Evolutionary conservation across 768 basidiomycete genomes (phyloP), one percentile per base, ranked within the genome.

Genomic region (Phaeolepiota aurea): DNA sequence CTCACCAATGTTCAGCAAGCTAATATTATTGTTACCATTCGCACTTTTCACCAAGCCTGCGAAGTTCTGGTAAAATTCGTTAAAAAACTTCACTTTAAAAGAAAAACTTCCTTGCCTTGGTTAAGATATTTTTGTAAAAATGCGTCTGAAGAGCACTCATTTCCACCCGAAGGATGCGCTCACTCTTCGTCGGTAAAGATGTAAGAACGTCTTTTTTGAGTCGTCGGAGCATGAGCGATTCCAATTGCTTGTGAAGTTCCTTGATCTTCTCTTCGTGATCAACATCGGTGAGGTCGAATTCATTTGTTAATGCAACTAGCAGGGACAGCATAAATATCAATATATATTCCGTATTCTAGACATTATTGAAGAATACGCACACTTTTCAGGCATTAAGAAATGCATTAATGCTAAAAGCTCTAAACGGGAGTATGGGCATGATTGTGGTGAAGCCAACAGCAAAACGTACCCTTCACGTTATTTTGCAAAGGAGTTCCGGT

Each of bases 401-500:
- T 98, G 96, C 94, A 98, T 98, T 59, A 98, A 66, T 5, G 96
- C 90, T 31, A 98, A 70, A 23, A 99, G 66, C 61, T 99, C 96
- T 96, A 54, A 4, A 40, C 34, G 39, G 23, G 18, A 49, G 31
- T 12, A 38, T 25, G 15, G 19, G 25, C 31, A n/a, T 14, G 32
- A 39, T 41, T 3, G 19, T 32, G n/a, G 15, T 10, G 15, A 5
- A 41, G 18, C 5, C 16, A 28, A 15, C 33, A 43, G 22, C 42
- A 35, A 40, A 20, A 54, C 69, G 32, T 51, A 91, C 93, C 93
- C 71, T 91, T 97, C 52, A 99, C 94, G 56, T 96, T 99, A 67
- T 99, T 99, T 61, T 99, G 96, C 41, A 99, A 68, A 18, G 96
- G 96, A 2, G 96, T 99, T 12, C 96, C 96, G 1, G 96, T 99